Conservation (phyloP, 805 yeast genomes). For the Saturnispora diversa region DNA sequence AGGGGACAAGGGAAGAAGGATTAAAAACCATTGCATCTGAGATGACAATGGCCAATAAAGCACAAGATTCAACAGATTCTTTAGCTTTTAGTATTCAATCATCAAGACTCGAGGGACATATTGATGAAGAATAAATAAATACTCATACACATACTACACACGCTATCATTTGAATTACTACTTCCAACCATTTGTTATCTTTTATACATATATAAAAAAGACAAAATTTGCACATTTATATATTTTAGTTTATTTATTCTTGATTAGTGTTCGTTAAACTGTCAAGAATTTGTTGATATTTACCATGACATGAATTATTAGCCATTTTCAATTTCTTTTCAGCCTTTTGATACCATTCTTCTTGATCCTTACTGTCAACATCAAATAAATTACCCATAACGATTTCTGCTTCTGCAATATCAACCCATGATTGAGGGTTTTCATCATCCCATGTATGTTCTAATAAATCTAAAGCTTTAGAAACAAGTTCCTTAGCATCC, state of each 20-base stretch:
- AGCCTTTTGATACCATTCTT: constrained; percentile 57
- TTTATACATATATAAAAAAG: too few species aligned
- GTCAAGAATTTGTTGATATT: constrained; percentile 55
- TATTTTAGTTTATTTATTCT: too few species aligned
- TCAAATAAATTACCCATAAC: constrained; percentile 69
- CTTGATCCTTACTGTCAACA: constrained; percentile 60
- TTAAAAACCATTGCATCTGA: too few species aligned
- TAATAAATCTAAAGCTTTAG: constrained; percentile 50
- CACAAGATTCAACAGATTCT: not conserved
- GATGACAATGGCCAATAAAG: too few species aligned
- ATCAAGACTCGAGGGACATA: not conserved
- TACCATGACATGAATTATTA: constrained; percentile 72
- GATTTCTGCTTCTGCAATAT: constrained; percentile 79
- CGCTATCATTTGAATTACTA: too few species aligned
- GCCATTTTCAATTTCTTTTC: constrained; percentile 62
- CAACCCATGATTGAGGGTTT: constrained; percentile 75
- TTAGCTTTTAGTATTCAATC: not conserved
- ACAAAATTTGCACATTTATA: too few species aligned
- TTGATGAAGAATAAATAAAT: not conserved
- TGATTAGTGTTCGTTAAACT: constrained; percentile 8
- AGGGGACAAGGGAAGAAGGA: not conserved
- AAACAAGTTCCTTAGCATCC: constrained; percentile 40
- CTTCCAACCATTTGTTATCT: too few species aligned
- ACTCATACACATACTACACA: too few species aligned
- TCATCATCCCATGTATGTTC: constrained; percentile 55